A percentile compares a stretch with the other conserved stretches of the same genome.
These are phyloP conservation scores for Saccharomycopsis hybrid DNA, from an alignment of 1,139 yeast species.

Conservation along the genomic window DNA sequence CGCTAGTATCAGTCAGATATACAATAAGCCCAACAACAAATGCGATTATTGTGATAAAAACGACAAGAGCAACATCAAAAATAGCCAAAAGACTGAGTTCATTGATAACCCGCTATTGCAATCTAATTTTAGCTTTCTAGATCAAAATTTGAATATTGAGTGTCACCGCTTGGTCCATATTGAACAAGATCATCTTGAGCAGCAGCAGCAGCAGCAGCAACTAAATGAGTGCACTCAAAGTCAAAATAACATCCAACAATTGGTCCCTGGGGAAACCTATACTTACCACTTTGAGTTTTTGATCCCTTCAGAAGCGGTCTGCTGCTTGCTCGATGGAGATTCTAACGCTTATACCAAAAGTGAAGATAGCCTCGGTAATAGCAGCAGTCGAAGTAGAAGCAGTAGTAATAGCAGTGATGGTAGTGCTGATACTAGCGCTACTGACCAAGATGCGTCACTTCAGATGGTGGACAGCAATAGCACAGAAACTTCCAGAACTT, in stretches of 20 bases:
- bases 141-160: conserved; percentile 14
- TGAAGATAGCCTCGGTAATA: neutral
- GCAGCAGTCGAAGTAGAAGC: too few species aligned
- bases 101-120: conserved; percentile 10
- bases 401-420: neutral
- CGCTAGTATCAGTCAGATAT: neutral
- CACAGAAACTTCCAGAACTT: too few species aligned
- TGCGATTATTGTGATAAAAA: neutral
- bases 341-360: neutral
- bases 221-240: neutral
- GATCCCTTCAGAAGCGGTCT: conserved; percentile 13
- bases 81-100: neutral
- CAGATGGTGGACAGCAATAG: too few species aligned
- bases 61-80: neutral
- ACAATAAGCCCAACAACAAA: conserved; percentile 1
- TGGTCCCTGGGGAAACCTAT: neutral
- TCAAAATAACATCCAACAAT: neutral
- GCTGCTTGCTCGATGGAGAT: conserved; percentile 4
- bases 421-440: too few species aligned
- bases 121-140: conserved; percentile 4
- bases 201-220: neutral
- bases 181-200: neutral
- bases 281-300: conserved; percentile 2
- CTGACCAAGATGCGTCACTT: too few species aligned
- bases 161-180: conserved; percentile 10